Conservation (phyloP, 108 stramenopile species). For the Cylindrotheca closterium region DNA sequence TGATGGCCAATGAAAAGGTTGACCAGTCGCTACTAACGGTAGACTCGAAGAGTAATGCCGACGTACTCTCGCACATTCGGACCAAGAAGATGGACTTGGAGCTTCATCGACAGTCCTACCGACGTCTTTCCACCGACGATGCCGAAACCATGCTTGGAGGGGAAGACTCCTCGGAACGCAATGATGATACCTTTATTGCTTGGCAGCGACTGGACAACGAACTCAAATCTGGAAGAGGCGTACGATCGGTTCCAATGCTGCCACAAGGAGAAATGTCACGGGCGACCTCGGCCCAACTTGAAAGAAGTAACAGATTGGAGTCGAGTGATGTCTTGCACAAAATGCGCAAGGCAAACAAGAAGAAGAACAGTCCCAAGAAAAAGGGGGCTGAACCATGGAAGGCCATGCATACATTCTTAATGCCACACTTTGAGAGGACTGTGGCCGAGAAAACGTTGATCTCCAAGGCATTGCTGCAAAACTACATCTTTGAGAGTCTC, state of each 20-base stretch:
- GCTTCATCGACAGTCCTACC: neutral
- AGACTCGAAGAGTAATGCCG: neutral
- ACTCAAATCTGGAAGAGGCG: neutral
- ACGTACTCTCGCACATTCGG: neutral
- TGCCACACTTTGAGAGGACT: neutral
- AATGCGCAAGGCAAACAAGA: neutral
- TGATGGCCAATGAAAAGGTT: neutral
- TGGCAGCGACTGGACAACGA: neutral
- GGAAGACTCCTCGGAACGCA: neutral
- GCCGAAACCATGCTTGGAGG: neutral
- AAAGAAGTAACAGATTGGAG: neutral
- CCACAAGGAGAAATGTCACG: neutral
- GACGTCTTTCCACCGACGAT: neutral
- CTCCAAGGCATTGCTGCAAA: slow-evolving; percentile 36
- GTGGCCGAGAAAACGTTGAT: slow-evolving; percentile 35
- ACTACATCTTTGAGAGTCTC: slow-evolving; percentile 66
- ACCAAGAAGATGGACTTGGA: neutral
- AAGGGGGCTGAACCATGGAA: neutral
- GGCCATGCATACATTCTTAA: neutral
- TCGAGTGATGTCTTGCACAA: neutral
- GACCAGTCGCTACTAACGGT: neutral
- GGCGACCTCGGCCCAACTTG: neutral
- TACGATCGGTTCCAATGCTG: neutral
- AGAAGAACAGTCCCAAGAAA: neutral
- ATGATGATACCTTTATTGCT: neutral